These are phyloP conservation scores for Beauveria australis DNA, from an alignment of 2,329 filamentous ascomycete genomes.

Conservation along the genomic window DNA sequence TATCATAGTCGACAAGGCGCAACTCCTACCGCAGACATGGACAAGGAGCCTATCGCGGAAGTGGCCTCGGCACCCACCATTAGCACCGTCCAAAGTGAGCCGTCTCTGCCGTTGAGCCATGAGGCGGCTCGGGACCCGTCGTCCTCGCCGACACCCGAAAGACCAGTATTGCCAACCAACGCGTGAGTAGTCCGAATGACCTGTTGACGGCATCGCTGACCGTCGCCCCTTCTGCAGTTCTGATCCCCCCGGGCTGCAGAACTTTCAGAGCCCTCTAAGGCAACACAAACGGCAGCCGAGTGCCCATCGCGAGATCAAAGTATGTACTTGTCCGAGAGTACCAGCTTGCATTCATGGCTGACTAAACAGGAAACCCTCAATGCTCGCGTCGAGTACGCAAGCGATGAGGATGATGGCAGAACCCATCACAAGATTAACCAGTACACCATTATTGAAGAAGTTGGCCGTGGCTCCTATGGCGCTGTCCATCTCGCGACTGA, in stretches of 20 bases:
- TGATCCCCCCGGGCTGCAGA: conserved; percentile 29
- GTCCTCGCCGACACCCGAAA: background rate
- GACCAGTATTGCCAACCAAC: background rate
- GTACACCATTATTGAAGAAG: conserved; percentile 89
- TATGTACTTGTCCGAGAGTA: conserved; percentile 18
- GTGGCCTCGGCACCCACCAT: background rate
- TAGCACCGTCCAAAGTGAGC: background rate
- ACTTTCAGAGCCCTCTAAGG: conserved; percentile 45
- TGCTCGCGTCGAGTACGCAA: conserved; percentile 78
- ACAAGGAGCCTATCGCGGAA: background rate
- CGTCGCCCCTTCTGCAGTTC: conserved; percentile 26
- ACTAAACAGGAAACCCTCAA: conserved; percentile 72
- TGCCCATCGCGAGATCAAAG: conserved; percentile 50
- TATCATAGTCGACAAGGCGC: background rate
- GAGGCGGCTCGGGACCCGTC: background rate
- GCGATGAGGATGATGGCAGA: conserved; percentile 72
- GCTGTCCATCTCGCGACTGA: conserved; percentile 85
- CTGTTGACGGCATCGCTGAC: background rate
- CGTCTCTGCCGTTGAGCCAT: background rate
- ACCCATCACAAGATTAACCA: conserved; percentile 88
- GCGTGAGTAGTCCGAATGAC: conserved; percentile 28
- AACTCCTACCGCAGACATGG: background rate
- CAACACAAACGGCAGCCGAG: conserved; percentile 52
- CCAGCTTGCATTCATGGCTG: conserved; percentile 10
- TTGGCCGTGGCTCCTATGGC: conserved; percentile 92